Conservation (phyloP, 129 eudicot genomes). For the Sambucus nigra region DNA sequence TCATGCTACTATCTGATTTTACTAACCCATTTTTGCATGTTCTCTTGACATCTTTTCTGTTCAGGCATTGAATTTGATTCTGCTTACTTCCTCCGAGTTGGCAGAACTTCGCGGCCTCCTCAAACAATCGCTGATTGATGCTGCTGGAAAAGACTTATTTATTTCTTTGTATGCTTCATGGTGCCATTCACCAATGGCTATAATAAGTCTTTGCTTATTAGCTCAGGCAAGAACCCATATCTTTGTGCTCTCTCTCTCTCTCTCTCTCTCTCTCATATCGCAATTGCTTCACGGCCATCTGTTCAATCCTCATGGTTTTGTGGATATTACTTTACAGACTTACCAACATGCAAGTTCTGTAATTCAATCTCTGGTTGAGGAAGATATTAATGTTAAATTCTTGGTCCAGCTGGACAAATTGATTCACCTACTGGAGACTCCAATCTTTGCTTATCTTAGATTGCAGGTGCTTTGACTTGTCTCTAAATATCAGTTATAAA, state of each 20-base stretch:
- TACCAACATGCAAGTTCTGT: conserved; percentile 85
- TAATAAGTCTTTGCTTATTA: conserved; percentile 83
- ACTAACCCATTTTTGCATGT: neutral
- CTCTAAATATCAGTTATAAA: neutral
- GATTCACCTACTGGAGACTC: conserved; percentile 87
- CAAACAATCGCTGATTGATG: conserved; percentile 53
- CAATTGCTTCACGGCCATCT: neutral
- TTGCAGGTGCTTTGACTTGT: conserved; percentile 55
- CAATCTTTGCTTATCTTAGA: conserved; percentile 84
- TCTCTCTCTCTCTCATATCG: neutral
- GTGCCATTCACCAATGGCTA: conserved; percentile 98
- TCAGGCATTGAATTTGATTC: conserved; percentile 88
- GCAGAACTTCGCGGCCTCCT: conserved; percentile 68
- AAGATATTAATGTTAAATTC: conserved; percentile 84
- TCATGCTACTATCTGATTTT: neutral
- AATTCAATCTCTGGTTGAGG: conserved; percentile 83
- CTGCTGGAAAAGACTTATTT: conserved; percentile 77
- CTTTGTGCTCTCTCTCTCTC: neutral
- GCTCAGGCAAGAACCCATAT: conserved; percentile 63
- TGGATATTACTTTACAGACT: conserved; percentile 39
- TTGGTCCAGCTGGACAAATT: conserved; percentile 86
- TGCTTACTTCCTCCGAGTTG: conserved; percentile 86
- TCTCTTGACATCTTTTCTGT: conserved; percentile 5
- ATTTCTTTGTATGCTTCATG: conserved; percentile 86
- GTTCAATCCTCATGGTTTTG: neutral